Percentiles rank a stretch among this genome's conserved stretches.
phyloP scores from a whole-genome alignment of 2,329 filamentous ascomycete genomes.

The Pseudocercospora cruenta region DNA sequence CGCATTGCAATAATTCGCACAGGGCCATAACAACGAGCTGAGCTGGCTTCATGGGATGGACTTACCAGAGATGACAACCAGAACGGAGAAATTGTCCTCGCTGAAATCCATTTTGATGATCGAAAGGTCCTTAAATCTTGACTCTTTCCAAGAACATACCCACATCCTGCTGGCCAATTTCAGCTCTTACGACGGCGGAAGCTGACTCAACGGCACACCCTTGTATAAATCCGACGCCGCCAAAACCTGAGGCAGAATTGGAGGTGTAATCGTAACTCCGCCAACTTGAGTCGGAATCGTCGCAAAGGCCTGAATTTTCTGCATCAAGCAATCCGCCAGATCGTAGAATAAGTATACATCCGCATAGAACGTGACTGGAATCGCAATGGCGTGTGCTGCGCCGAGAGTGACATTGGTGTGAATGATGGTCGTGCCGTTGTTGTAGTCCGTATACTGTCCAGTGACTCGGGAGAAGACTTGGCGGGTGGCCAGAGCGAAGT shows the following conservation, averaged over 20 bases:
- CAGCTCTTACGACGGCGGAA: not conserved
- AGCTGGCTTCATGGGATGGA: no score
- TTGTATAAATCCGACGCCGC: not conserved
- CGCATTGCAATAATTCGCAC: no score
- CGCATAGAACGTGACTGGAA: slow-evolving; percentile 20
- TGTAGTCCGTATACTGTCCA: slow-evolving; percentile 14
- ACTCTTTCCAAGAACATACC: no score
- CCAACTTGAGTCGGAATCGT: not conserved
- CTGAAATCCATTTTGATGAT: no score
- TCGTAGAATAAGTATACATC: slow-evolving; percentile 19
- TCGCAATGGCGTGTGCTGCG: slow-evolving; percentile 7
- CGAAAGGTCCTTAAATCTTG: no score
- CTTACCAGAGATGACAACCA: no score
- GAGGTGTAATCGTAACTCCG: not conserved
- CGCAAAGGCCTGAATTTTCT: not conserved
- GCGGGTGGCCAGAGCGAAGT: slow-evolving; percentile 16
- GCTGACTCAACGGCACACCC: not conserved
- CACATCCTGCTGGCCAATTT: no score
- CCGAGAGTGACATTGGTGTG: slow-evolving; percentile 23
- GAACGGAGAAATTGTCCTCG: no score
- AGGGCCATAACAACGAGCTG: no score
- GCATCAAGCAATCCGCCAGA: not conserved
- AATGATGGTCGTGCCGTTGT: slow-evolving; percentile 23
- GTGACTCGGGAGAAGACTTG: slow-evolving; percentile 25
- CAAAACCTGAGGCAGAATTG: not conserved